Evolutionary conservation across 257 asterid genomes (phyloP).

Genomic region (Craterostigma plantagineum): DNA sequence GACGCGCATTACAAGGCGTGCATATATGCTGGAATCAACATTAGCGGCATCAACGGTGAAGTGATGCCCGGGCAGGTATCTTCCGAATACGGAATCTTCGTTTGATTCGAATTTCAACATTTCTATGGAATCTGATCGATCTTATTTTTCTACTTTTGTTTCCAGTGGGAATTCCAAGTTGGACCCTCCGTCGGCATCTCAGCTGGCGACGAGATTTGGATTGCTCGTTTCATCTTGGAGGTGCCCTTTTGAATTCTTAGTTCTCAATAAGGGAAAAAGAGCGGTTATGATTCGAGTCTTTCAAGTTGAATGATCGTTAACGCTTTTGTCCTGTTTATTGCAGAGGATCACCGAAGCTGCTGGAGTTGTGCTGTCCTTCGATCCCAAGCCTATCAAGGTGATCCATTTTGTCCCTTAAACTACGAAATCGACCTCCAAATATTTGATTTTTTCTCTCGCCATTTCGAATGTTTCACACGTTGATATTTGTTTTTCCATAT

Average conservation of each 20-base stretch:
- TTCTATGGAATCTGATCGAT: too few species aligned
- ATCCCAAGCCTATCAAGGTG: constrained; percentile 19
- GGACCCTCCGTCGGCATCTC: constrained; percentile 21
- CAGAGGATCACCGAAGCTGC: constrained; percentile 18
- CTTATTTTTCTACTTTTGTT: too few species aligned
- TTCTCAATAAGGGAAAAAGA: too few species aligned
- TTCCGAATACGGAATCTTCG: not conserved
- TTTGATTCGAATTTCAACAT: too few species aligned
- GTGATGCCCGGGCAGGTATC: constrained; percentile 6
- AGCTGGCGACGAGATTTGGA: constrained; percentile 16
- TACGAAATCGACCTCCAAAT: too few species aligned
- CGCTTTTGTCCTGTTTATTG: not conserved
- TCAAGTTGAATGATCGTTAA: too few species aligned
- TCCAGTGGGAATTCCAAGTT: constrained; percentile 18
- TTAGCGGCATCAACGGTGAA: constrained; percentile 4
- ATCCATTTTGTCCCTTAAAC: too few species aligned
- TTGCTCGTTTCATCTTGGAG: constrained; percentile 17
- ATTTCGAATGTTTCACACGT: too few species aligned
- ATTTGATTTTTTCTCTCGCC: too few species aligned
- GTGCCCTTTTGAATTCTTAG: not conserved
- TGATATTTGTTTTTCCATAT: not conserved
- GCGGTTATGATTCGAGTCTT: too few species aligned
- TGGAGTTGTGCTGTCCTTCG: constrained; percentile 14
- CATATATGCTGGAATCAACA: constrained; percentile 1
- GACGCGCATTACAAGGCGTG: constrained; percentile 4